A percentile compares a stretch with the other conserved stretches of the same genome.
Evolutionary conservation across 2,329 filamentous ascomycete species (phyloP).

Genomic region (Fusarium tanahbumbuense): DNA sequence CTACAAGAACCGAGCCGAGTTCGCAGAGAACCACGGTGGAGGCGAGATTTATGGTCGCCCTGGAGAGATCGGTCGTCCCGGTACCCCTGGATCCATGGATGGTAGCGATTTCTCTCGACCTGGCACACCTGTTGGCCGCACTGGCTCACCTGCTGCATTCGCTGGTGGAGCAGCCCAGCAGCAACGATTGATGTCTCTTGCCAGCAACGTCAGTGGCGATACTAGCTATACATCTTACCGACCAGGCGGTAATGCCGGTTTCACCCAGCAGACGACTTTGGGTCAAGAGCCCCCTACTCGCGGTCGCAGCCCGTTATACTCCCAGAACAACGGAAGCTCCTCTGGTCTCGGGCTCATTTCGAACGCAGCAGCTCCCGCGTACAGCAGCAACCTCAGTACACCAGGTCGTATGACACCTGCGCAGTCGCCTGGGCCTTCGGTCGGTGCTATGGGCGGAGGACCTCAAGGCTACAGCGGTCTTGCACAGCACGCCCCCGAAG

Average conservation of each 20-base stretch:
- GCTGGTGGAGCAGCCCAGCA: conserved; percentile 43
- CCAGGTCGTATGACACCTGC: conserved; percentile 42
- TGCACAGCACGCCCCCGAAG: conserved; percentile 61
- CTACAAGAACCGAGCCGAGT: conserved; percentile 90
- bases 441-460: conserved; percentile 67
- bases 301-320: conserved; percentile 62
- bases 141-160: conserved; percentile 49
- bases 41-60: conserved; percentile 73
- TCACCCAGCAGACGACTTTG: conserved; percentile 41
- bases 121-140: conserved; percentile 57
- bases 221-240: conserved; percentile 49
- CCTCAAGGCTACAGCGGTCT: conserved; percentile 70
- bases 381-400: conserved; percentile 49
- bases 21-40: conserved; percentile 87
- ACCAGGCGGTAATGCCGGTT: conserved; percentile 32
- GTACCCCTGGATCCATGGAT: conserved; percentile 68
- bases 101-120: conserved; percentile 61
- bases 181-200: conserved; percentile 45
- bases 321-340: conserved; percentile 64
- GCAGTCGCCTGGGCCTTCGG: conserved; percentile 55
- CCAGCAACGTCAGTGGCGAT: conserved; percentile 43
- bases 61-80: conserved; percentile 69
- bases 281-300: conserved; percentile 46
- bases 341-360: conserved; percentile 65
- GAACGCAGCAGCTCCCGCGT: conserved; percentile 64